A percentile compares a stretch with the other conserved stretches of the same genome.
phyloP scores from a whole-genome alignment of 352 stramenopile genomes.

The Phytophthora multivora region DNA sequence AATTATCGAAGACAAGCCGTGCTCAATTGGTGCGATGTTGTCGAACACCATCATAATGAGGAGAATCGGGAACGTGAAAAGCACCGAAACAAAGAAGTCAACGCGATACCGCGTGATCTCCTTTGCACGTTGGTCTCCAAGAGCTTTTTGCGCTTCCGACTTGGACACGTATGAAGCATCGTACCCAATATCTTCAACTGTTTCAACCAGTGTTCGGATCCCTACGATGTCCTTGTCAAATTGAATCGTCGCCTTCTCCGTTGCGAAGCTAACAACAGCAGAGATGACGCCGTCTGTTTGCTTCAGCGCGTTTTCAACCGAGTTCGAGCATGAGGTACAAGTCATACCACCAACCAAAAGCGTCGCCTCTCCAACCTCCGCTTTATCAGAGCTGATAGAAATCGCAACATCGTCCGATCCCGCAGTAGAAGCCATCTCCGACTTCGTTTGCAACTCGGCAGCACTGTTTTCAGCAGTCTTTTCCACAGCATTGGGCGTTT shows the following conservation, averaged over 20 bases:
- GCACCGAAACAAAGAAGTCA: constrained; percentile 86
- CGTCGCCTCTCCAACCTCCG: constrained; percentile 64
- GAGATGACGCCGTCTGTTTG: constrained; percentile 75
- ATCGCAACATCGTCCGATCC: constrained; percentile 39
- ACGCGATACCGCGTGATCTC: constrained; percentile 82
- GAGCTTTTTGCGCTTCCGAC: constrained; percentile 72
- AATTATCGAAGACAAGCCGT: constrained; percentile 52
- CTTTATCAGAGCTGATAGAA: constrained; percentile 50
- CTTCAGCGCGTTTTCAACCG: constrained; percentile 89
- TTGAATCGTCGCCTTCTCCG: constrained; percentile 78
- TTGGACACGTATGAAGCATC: constrained; percentile 78
- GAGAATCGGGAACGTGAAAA: constrained; percentile 95
- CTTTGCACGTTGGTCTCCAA: constrained; percentile 81
- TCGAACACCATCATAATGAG: constrained; percentile 92
- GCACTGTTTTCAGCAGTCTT: constrained; percentile 1
- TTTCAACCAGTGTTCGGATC: constrained; percentile 86
- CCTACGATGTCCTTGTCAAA: constrained; percentile 81
- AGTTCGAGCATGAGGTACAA: constrained; percentile 91
- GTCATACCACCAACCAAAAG: constrained; percentile 90
- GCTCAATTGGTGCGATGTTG: constrained; percentile 68
- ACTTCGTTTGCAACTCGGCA: constrained; percentile 1
- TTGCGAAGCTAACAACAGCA: constrained; percentile 87
- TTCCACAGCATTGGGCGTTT: neutral
- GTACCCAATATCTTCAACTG: constrained; percentile 91
- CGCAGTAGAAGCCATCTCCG: constrained; percentile 13